Conservation (phyloP, 805 yeast genomes). For the Candida pini region DNA sequence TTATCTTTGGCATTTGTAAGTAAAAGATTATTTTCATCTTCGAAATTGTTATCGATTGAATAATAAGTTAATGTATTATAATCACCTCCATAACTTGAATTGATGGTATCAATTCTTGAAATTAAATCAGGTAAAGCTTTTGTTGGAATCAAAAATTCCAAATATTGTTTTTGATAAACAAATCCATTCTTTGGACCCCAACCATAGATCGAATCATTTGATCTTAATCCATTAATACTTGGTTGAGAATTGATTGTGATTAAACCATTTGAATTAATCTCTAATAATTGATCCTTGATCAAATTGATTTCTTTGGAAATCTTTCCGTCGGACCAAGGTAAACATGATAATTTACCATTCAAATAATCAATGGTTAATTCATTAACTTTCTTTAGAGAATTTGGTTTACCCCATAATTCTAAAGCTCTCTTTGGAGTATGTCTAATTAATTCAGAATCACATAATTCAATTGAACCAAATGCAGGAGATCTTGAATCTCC, state of each 20-base stretch:
- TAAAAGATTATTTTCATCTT: conserved; percentile 51
- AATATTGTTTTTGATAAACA: conserved; percentile 90
- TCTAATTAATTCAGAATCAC: conserved; percentile 73
- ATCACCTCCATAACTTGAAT: conserved; percentile 29
- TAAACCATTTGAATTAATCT: conserved; percentile 62
- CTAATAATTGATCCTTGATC: conserved; percentile 52
- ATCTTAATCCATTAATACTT: conserved; percentile 72
- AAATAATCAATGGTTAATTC: conserved; percentile 63
- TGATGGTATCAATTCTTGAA: conserved; percentile 39
- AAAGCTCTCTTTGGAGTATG: conserved; percentile 76
- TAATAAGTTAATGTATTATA: conserved; percentile 66
- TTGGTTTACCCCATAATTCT: conserved; percentile 87
- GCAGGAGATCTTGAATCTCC: conserved; percentile 98
- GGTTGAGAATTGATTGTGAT: conserved; percentile 93
- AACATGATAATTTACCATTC: conserved; percentile 60
- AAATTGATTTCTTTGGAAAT: conserved; percentile 68
- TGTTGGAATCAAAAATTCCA: conserved; percentile 78
- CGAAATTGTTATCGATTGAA: conserved; percentile 56
- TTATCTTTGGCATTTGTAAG: conserved; percentile 60
- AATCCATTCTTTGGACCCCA: conserved; percentile 96
- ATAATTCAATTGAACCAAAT: conserved; percentile 81
- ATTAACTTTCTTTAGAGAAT: conserved; percentile 50
- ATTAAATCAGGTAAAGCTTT: conserved; percentile 33
- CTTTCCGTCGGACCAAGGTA: conserved; percentile 97
- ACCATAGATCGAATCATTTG: conserved; percentile 69